A percentile compares a stretch with the other conserved stretches of the same genome.
Conservation (phyloP, 352 stramenopile species). For the Phytopythium mirpurense region DNA sequence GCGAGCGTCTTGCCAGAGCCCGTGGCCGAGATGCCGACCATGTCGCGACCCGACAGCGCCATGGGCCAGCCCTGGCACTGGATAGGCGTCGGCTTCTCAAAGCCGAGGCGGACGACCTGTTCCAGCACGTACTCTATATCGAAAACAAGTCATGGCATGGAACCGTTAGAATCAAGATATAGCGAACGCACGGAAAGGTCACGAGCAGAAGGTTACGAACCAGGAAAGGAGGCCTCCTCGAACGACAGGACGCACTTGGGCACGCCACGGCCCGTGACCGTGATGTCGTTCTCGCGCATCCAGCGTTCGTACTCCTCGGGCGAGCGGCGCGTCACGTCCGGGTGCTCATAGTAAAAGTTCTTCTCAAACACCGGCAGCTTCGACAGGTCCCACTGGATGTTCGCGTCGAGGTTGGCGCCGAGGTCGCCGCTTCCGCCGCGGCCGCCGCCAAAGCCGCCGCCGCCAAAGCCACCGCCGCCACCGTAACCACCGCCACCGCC, state of each 20-base stretch:
- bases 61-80: slow-evolving; percentile 98
- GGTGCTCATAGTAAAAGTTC: slow-evolving; percentile 99
- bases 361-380: slow-evolving; percentile 97
- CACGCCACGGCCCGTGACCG: slow-evolving; percentile 92
- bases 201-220: slow-evolving; percentile 11
- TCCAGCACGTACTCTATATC: slow-evolving; percentile 92
- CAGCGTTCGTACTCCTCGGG: slow-evolving; percentile 90
- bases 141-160: background rate
- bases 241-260: slow-evolving; percentile 97
- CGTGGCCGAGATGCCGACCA: slow-evolving; percentile 98
- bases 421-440: slow-evolving; percentile 60
- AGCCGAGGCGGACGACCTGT: slow-evolving; percentile 97
- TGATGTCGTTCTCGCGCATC: slow-evolving; percentile 93
- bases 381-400: slow-evolving; percentile 95
- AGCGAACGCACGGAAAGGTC: background rate
- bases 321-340: slow-evolving; percentile 90
- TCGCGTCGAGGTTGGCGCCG: slow-evolving; percentile 81
- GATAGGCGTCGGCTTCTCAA: slow-evolving; percentile 92
- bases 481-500: slow-evolving; percentile 22
- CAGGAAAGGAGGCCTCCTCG: slow-evolving; percentile 89
- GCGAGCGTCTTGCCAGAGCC: slow-evolving; percentile 97
- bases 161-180: background rate
- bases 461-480: slow-evolving; percentile 17
- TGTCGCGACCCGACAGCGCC: slow-evolving; percentile 96
- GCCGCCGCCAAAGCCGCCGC: slow-evolving; percentile 17